These are phyloP conservation scores for Artemisia tridentata DNA, from an alignment of 129 eudicot species.

Conservation along the genomic window DNA sequence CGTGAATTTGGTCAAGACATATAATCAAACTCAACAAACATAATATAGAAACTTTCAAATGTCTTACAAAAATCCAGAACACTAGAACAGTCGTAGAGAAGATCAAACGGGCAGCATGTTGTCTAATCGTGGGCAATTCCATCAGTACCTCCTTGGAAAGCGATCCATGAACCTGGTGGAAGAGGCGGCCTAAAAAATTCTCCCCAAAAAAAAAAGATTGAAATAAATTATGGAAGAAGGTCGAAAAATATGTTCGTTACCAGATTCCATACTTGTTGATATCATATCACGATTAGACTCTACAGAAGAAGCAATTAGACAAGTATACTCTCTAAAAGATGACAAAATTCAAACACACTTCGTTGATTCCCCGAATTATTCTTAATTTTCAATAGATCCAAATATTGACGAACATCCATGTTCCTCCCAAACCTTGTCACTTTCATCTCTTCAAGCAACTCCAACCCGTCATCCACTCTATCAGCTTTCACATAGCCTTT, in stretches of 20 bases:
- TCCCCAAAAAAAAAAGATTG: too few species aligned
- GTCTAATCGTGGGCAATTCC: background rate
- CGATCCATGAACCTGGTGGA: slow-evolving; percentile 51
- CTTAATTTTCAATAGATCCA: slow-evolving; percentile 56
- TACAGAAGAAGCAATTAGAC: slow-evolving; percentile 23
- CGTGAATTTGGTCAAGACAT: slow-evolving; percentile 2
- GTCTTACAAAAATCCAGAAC: background rate
- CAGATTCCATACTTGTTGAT: slow-evolving; percentile 20
- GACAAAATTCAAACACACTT: slow-evolving; percentile 31
- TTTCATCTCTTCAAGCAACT: slow-evolving; percentile 66
- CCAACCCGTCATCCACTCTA: slow-evolving; percentile 24
- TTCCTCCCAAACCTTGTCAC: slow-evolving; percentile 34
- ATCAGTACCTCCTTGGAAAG: slow-evolving; percentile 75
- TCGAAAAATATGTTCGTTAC: background rate
- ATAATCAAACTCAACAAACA: slow-evolving; percentile 25
- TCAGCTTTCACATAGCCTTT: slow-evolving; percentile 29
- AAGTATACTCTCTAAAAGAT: slow-evolving; percentile 15
- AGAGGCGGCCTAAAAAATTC: too few species aligned
- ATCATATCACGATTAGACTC: slow-evolving; percentile 22
- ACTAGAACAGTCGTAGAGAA: background rate
- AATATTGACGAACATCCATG: slow-evolving; percentile 50
- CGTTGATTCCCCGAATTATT: slow-evolving; percentile 54
- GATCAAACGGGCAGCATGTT: background rate
- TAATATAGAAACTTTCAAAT: background rate
- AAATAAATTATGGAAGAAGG: too few species aligned